Base-by-base conservation (phyloP, 2,329 filamentous ascomycete genomes). In the Zelopaecilomyces penicillatus region DNA sequence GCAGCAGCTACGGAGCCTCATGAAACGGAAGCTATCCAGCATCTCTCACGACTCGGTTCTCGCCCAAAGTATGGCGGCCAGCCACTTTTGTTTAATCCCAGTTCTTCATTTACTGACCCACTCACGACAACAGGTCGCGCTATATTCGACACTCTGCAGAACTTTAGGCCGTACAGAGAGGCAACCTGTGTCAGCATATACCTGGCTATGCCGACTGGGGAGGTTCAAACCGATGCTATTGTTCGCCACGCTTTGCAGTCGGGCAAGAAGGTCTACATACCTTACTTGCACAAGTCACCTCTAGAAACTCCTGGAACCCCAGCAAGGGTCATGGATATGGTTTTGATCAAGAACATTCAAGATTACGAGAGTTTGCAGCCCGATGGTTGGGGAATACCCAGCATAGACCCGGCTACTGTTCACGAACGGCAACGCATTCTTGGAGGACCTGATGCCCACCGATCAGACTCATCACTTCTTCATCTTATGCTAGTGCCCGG, bases 371-470 rank as follows among this genome's bases (percentile, higher is more conserved):
- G 78, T 27, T 70, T 97, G 48, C 67, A 81, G 57, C 75, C 76
- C 35, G 93, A 98, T 65, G 80, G 76, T 61, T 98, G 93, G 93
- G 90, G 89, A 7, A 98, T 98, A 52, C 93, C 93, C n/a, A 91
- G 85, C 30, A 78, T 95, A 46, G 74, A 80, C 48, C 68, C 74
- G 41, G 70, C 76, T 19, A 85, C 84, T 2, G 73, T 94, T 3
- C 62, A 73, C 39, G 65, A 72, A 49, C 77, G 90, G 54, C 74
- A 80, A 53, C 87, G 90, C 54, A 83, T 88, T 47, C 77, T 95
- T 44, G 85, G 85, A 35, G 79, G 78, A 9, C 67, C 68, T 2
- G 81, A 69, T 34, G 64, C 58, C 5, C 57, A 65, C 42, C 59
- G 60, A 38, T 65, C 73, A 29, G 61, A 69, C 53, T 56, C 62